Evolutionary conservation across 805 yeast species (phyloP), one percentile per base, ranked within the genome.

Genomic region (Myxozyma udenii): DNA sequence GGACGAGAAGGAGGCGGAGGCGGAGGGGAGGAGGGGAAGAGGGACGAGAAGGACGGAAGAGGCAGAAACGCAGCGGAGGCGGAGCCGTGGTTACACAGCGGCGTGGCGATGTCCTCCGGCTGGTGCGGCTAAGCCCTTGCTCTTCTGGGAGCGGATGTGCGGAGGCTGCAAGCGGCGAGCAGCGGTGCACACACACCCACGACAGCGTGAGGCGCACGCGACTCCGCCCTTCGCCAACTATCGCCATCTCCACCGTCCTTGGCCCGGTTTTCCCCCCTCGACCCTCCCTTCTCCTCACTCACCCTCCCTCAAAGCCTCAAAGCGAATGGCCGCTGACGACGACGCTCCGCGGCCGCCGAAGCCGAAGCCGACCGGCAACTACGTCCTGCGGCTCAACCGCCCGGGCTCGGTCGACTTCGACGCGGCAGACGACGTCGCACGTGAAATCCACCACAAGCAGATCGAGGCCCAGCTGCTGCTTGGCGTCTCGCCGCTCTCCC

Each of bases 401-500:
- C 55, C 55, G 3, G 54, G 59, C 21, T 45, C 39, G 36, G 43
- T 18, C 5, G 55, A 51, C 32, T 7, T 28, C 24, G 53, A 41
- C 28, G 21, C 28, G n/a, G 22, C 39, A 21, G 33, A 28, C 9
- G 54, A 44, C 12, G 41, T 46, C 22, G 59, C 44, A 16, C 41
- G 38, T 18, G 48, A 41, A 18, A 48, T 41, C 4, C 30, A 47
- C 2, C 53, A 39, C 25, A 48, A 44, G 41, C 47, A 18, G n/a
- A 47, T 53, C 22, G 58, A 53, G 33, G 48, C 59, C 26, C 51
- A 53, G 42, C 45, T 55, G 37, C 44, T 55, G 36, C 51, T 53
- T 11, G 33, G 55, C 36, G 38, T 54, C 11, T 53, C 58, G 3
- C 60, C 58, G 18, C 44, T 53, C 6, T 49, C 58, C 19, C 60